Conservation (phyloP, 345 rosid genomes). For the Hibiscus trionum region DNA sequence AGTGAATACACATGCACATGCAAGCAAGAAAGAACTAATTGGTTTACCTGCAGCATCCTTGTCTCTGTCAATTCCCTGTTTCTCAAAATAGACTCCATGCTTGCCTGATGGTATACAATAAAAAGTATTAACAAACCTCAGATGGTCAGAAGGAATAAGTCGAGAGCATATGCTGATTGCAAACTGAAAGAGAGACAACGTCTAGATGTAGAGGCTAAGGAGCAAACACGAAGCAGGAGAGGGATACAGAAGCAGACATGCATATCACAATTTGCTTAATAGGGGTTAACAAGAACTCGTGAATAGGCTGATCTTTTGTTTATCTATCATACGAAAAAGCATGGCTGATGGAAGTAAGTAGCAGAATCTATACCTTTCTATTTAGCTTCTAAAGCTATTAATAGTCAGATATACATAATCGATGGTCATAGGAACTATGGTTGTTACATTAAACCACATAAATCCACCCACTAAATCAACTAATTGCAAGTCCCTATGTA, state of each 20-base stretch:
- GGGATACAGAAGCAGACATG: background rate
- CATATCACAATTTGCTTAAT: background rate
- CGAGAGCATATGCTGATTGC: background rate
- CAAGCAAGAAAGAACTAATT: slow-evolving; percentile 9
- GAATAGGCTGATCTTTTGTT: background rate
- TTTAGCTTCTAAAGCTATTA: slow-evolving; percentile 1
- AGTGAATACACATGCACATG: background rate
- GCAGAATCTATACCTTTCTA: background rate
- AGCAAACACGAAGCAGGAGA: background rate
- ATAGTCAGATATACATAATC: background rate
- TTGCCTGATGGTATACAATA: slow-evolving; percentile 45
- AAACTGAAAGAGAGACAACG: background rate
- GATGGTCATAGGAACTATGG: background rate
- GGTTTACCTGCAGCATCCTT: slow-evolving; percentile 94
- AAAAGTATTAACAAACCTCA: slow-evolving; percentile 3
- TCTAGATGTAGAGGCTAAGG: background rate
- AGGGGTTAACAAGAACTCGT: background rate
- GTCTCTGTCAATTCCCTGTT: slow-evolving; percentile 96
- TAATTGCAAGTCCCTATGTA: background rate
- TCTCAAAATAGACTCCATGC: slow-evolving; percentile 94
- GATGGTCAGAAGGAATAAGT: background rate
- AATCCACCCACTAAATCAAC: background rate
- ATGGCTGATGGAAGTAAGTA: background rate
- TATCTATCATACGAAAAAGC: background rate
- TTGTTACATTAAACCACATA: background rate